Base-by-base conservation (phyloP, 805 yeast genomes). In the Saturnispora sanitii region DNA sequence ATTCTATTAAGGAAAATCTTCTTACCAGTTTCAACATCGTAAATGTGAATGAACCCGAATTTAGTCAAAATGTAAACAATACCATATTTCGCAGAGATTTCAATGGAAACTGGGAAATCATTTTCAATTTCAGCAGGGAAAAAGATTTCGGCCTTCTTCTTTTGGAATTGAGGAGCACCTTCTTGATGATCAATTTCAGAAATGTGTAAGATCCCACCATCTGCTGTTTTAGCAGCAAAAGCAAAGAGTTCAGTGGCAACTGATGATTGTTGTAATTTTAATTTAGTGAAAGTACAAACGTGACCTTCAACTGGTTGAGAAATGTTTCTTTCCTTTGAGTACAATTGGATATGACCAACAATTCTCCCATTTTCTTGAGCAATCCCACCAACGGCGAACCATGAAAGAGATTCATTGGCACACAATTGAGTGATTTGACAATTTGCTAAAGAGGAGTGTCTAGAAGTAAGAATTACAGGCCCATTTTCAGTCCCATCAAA, bases 291-390 rank as follows among this genome's bases (percentile, higher is more conserved):
- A 32, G 78, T 77, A 45, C 95, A 92, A 42, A 94, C 97, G 62
- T 92, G 98, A 54, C 98, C 98, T 57, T 92, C 97, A 53, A 92
- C 85, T 17, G 95, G 88, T 66, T 92, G 99, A 12, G 96, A 88
- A 30, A 90, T 84, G 57, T 83, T 82, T 65, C 97, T 79, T 40
- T 80, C 77, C 59, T 81, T 82, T 45, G 95, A 82, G 65, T 68
- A 92, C 47, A 92, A 75, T 68, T 92, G 99, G 59, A 90, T 83
- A 64, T 85, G 94, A 58, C 99, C 99, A 26, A 86, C 96, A 51
- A 92, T 85, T 54, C 94, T 77, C 49, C 94, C 94, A 51, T 82
- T 81, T 57, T 86, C 95, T 64, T 87, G 96, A 26, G 94, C 80
- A 55, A 92, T 87, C 53, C 98, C 99, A 46, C 85, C 86, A 43